Evolutionary conservation across 345 rosid species (phyloP).

Genomic region (Abelmoschus esculentus): DNA sequence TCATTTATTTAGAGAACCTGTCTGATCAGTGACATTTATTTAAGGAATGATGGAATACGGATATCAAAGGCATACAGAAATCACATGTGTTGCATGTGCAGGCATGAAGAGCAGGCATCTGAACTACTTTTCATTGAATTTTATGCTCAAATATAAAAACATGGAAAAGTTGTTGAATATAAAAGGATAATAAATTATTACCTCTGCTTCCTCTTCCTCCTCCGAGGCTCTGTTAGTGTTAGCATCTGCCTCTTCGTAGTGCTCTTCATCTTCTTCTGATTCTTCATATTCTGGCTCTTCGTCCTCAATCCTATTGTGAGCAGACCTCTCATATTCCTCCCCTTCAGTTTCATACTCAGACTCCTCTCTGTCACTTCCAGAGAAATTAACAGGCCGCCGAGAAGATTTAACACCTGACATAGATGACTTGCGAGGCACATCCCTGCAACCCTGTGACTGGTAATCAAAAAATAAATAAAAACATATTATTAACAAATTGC

Average conservation of each 20-base stretch:
- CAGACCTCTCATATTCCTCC: conserved; percentile 65
- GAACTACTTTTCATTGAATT: neutral
- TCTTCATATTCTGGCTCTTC: conserved; percentile 81
- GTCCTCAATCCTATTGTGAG: conserved; percentile 56
- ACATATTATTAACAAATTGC: neutral
- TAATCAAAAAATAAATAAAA: conserved; percentile 6
- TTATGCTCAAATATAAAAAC: neutral
- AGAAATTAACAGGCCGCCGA: conserved; percentile 61
- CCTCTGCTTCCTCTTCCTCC: conserved; percentile 60
- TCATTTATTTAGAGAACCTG: neutral
- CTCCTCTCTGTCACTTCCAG: conserved; percentile 88
- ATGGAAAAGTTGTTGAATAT: neutral
- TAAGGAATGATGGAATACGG: neutral
- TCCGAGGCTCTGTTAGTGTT: conserved; percentile 48
- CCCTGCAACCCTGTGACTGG: conserved; percentile 55
- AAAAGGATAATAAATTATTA: conserved; percentile 11
- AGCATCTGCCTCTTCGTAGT: conserved; percentile 40
- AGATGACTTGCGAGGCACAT: conserved; percentile 54
- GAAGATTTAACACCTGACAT: conserved; percentile 48
- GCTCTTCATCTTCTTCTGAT: conserved; percentile 48
- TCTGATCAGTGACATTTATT: neutral
- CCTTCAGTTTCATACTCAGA: conserved; percentile 95
- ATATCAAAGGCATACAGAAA: neutral
- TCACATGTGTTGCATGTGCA: neutral
- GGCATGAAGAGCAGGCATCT: neutral